These are phyloP conservation scores for Metschnikowia matae DNA, from an alignment of 805 yeast genomes.

Conservation along the genomic window DNA sequence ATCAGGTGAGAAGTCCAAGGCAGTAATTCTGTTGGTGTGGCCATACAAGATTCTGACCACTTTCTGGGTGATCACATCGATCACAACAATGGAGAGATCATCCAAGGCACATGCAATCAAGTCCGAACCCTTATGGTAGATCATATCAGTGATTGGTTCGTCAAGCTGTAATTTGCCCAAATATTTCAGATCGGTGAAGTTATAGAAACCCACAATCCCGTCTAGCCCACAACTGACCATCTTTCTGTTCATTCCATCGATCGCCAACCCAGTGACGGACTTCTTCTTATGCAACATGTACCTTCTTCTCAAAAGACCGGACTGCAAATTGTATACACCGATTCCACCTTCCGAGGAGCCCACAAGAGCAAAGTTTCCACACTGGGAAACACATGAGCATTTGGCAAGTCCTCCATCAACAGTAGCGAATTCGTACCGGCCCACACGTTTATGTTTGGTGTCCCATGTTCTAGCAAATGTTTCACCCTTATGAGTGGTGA, in stretches of 20 bases:
- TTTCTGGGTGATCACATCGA: slow-evolving; percentile 77
- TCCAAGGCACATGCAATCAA: slow-evolving; percentile 82
- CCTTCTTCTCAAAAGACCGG: slow-evolving; percentile 75
- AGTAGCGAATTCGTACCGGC: slow-evolving; percentile 65
- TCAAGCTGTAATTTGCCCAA: slow-evolving; percentile 64
- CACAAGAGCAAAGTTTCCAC: slow-evolving; percentile 92
- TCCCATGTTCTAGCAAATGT: slow-evolving; percentile 89
- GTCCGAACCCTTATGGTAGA: slow-evolving; percentile 78
- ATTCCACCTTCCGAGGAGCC: slow-evolving; percentile 87
- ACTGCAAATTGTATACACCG: slow-evolving; percentile 83
- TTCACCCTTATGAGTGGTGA: slow-evolving; percentile 86
- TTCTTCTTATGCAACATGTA: slow-evolving; percentile 62
- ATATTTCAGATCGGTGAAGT: slow-evolving; percentile 67
- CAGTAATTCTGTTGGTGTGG: slow-evolving; percentile 82
- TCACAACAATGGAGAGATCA: slow-evolving; percentile 75
- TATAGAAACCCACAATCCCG: slow-evolving; percentile 82
- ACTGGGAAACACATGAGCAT: slow-evolving; percentile 74
- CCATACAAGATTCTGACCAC: slow-evolving; percentile 87
- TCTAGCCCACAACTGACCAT: slow-evolving; percentile 88
- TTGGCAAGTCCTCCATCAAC: slow-evolving; percentile 76
- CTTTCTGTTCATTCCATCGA: slow-evolving; percentile 86
- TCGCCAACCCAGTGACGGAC: slow-evolving; percentile 81
- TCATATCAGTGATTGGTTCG: slow-evolving; percentile 73
- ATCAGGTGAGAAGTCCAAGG: slow-evolving; percentile 86
- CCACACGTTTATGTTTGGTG: slow-evolving; percentile 71